These are phyloP conservation scores for Thinopyrum elongatum DNA, from an alignment of 176 grass and related monocot genomes.

Conservation along the genomic window DNA sequence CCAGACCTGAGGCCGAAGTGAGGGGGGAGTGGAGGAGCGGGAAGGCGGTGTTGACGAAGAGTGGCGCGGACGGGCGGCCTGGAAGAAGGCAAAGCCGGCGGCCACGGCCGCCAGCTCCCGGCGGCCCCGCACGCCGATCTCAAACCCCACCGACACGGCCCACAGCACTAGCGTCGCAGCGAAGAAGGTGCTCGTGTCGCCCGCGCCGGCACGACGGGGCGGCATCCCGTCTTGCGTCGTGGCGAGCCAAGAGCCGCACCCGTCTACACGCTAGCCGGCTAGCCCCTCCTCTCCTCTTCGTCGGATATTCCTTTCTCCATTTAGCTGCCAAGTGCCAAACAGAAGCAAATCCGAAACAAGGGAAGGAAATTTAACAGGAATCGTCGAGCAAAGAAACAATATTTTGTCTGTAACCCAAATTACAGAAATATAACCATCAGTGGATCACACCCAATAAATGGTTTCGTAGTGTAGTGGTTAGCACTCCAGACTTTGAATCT, in stretches of 20 bases:
- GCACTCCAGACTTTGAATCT: slow-evolving; percentile 99
- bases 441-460: not conserved
- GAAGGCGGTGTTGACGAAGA: slow-evolving; percentile 85
- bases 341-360: not conserved
- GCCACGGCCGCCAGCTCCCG: slow-evolving; percentile 54
- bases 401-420: not conserved
- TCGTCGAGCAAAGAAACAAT: not conserved
- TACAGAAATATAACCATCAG: not conserved
- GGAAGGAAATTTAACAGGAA: too few relatives aligned
- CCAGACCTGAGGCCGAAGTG: slow-evolving; percentile 64
- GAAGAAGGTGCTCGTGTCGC: slow-evolving; percentile 56
- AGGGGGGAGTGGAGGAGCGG: slow-evolving; percentile 81
- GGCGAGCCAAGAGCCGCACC: too few relatives aligned
- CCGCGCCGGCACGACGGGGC: slow-evolving; percentile 31
- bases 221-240: slow-evolving; percentile 11
- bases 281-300: too few relatives aligned
- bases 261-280: too few relatives aligned
- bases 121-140: slow-evolving; percentile 53
- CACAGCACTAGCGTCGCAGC: slow-evolving; percentile 71
- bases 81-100: slow-evolving; percentile 81
- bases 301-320: too few relatives aligned
- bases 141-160: slow-evolving; percentile 64
- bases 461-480: slow-evolving; percentile 96
- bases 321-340: not conserved
- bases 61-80: slow-evolving; percentile 59